Conservation (phyloP, 2,329 filamentous ascomycete genomes). For the Drechslerella coelobrocha region DNA sequence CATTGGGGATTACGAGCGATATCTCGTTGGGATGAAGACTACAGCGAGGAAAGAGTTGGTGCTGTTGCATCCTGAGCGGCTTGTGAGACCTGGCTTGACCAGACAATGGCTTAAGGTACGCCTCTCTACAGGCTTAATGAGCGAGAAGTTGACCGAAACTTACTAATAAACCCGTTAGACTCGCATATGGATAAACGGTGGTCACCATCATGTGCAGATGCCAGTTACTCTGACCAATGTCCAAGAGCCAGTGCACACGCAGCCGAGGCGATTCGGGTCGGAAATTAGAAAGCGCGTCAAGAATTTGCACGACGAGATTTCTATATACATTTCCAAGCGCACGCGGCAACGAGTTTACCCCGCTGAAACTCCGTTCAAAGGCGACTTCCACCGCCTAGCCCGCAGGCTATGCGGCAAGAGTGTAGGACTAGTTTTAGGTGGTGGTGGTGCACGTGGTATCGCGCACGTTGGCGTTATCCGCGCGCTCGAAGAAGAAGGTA, state of each 20-base stretch:
- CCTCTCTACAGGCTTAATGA: not conserved
- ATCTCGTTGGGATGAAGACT: conserved; percentile 95
- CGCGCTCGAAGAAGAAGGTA: conserved; percentile 92
- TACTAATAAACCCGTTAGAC: conserved; percentile 63
- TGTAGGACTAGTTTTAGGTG: conserved; percentile 90
- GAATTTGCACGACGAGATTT: conserved; percentile 92
- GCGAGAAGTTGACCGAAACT: not conserved
- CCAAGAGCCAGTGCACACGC: conserved; percentile 64
- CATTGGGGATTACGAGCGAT: conserved; percentile 95
- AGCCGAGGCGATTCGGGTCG: conserved; percentile 78
- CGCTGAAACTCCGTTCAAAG: conserved; percentile 89
- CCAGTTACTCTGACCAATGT: conserved; percentile 72
- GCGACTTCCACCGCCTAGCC: conserved; percentile 92
- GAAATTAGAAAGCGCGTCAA: conserved; percentile 92
- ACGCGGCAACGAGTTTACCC: conserved; percentile 91
- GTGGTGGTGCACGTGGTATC: conserved; percentile 89
- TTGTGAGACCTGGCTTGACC: conserved; percentile 82
- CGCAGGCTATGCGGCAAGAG: conserved; percentile 90
- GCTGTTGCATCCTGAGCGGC: conserved; percentile 85
- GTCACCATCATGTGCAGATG: conserved; percentile 98
- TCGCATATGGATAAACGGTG: conserved; percentile 96
- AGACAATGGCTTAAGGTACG: conserved; percentile 77
- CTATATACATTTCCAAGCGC: conserved; percentile 94
- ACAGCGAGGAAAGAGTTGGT: conserved; percentile 93
- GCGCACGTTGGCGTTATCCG: conserved; percentile 92